Conservation (phyloP, 163 green algal genomes). For the Coccomyxa subellipsoidea region DNA sequence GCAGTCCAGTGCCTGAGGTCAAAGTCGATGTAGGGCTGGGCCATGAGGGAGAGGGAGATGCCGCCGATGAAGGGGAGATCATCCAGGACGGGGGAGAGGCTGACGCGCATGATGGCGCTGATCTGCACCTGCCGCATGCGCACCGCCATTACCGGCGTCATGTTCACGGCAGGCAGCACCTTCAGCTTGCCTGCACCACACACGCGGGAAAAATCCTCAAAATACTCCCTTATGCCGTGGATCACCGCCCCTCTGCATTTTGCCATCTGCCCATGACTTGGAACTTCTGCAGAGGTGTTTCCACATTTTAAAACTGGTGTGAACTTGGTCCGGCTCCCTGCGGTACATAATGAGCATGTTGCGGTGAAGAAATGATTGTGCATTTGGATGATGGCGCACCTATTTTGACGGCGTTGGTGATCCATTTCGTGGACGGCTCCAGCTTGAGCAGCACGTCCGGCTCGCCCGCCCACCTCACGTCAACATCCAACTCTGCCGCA, state of each 20-base stretch:
- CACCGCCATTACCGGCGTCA: constrained; percentile 21
- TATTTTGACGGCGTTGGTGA: constrained; percentile 17
- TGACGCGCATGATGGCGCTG: constrained; percentile 9
- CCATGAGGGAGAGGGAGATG: constrained; percentile 4
- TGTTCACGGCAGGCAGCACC: constrained; percentile 14
- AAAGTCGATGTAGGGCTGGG: constrained; percentile 21
- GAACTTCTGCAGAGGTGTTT: no score
- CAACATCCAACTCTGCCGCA: constrained; percentile 7
- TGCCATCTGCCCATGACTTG: no score
- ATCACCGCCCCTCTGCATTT: no score
- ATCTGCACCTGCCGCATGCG: constrained; percentile 14
- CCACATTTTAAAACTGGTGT: no score
- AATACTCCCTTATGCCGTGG: background rate
- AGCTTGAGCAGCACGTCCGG: constrained; percentile 20
- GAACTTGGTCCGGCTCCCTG: no score
- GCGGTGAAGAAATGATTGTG: no score
- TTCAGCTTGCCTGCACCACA: constrained; percentile 19
- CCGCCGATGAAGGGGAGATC: constrained; percentile 23
- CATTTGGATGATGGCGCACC: background rate
- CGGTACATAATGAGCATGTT: no score
- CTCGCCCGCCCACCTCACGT: constrained; percentile 19
- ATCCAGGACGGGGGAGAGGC: constrained; percentile 14
- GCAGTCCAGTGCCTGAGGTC: constrained; percentile 1
- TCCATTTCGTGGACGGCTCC: constrained; percentile 11
- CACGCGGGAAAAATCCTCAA: background rate